These are phyloP conservation scores for Amaranthus tricolor DNA, from an alignment of 179 eudicot species.

Conservation along the genomic window DNA sequence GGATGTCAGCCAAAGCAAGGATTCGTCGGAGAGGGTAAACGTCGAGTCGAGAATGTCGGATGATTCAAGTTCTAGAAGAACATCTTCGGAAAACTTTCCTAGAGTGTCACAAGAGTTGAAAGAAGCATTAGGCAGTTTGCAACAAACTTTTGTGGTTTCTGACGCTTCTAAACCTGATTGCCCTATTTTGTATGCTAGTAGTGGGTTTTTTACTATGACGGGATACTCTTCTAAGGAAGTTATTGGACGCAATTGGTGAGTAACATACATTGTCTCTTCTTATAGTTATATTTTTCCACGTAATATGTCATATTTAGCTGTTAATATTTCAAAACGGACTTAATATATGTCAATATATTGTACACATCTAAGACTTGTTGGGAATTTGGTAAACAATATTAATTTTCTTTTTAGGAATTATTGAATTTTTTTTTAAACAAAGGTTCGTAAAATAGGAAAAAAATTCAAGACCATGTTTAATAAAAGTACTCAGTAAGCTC, in stretches of 20 bases:
- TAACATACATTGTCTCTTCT: background rate
- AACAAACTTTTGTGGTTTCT: conserved; percentile 95
- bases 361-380: too few species aligned
- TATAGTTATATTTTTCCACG: too few species aligned
- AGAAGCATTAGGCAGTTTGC: conserved; percentile 75
- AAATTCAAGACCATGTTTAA: too few species aligned
- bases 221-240: conserved; percentile 83
- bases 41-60: conserved; percentile 47
- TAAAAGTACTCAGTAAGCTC: too few species aligned
- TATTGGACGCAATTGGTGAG: conserved; percentile 89
- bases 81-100: conserved; percentile 28
- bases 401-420: too few species aligned
- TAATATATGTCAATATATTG: too few species aligned
- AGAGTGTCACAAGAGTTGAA: conserved; percentile 87
- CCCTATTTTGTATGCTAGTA: conserved; percentile 91
- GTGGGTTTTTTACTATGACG: conserved; percentile 95
- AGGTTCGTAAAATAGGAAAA: too few species aligned
- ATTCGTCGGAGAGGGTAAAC: conserved; percentile 30
- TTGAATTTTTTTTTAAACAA: too few species aligned
- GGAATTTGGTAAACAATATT: too few species aligned
- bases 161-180: conserved; percentile 94
- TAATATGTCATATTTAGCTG: too few species aligned
- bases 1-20: conserved; percentile 24
- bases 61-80: conserved; percentile 33
- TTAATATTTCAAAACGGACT: too few species aligned